phyloP scores from a whole-genome alignment of 352 stramenopile species.

The Peronospora destructor region DNA sequence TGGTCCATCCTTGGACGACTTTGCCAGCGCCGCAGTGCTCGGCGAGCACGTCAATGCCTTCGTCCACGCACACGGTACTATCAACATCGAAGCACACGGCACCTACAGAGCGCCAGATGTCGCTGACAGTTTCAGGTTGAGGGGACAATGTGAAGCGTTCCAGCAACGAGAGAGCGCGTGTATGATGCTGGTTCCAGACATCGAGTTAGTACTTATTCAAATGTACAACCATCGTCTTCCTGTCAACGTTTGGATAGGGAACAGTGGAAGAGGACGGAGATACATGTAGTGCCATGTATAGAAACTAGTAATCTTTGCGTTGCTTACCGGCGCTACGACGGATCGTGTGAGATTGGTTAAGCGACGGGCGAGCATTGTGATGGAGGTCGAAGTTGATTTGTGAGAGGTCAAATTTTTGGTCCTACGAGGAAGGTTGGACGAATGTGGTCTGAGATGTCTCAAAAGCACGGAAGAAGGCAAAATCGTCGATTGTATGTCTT shows the following conservation, averaged over 20 bases:
- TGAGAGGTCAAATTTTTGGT: background rate
- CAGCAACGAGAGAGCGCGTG: conserved; percentile 15
- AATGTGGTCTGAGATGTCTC: background rate
- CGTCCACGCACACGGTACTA: conserved; percentile 95
- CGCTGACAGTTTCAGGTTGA: conserved; percentile 24
- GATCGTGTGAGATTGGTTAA: conserved; percentile 22
- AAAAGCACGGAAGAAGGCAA: background rate
- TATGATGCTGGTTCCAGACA: conserved; percentile 8
- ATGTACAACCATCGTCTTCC: background rate
- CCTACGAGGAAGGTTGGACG: background rate
- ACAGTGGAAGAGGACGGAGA: background rate
- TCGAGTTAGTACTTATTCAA: conserved; percentile 9
- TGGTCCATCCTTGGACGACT: conserved; percentile 92
- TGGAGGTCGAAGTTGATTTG: background rate
- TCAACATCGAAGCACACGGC: conserved; percentile 93
- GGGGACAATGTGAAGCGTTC: conserved; percentile 23
- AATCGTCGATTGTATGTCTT: conserved; percentile 11
- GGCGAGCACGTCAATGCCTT: conserved; percentile 98
- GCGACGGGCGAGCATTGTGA: conserved; percentile 20
- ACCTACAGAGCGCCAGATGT: conserved; percentile 61
- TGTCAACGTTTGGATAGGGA: background rate
- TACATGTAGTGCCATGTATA: background rate
- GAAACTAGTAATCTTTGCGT: background rate
- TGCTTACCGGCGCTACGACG: conserved; percentile 18
- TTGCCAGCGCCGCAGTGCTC: conserved; percentile 91